These are phyloP conservation scores for Penicillium tannophilum DNA, from an alignment of 495 filamentous ascomycete genomes.

Conservation along the genomic window DNA sequence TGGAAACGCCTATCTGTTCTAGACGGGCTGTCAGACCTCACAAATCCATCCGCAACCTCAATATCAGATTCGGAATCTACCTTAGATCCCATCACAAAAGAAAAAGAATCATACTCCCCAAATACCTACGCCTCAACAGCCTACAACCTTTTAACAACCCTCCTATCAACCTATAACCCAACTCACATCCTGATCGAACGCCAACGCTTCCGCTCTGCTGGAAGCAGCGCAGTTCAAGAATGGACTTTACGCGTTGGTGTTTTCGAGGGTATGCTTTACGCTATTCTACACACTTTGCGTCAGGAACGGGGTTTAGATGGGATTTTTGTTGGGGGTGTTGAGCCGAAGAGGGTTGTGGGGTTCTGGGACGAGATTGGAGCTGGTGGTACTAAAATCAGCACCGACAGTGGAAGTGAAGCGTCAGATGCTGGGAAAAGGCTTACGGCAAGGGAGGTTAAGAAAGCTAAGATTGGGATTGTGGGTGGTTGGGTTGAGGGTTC, in stretches of 20 bases:
- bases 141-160: slow-evolving; percentile 57
- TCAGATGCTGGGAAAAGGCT: slow-evolving; percentile 19
- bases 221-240: slow-evolving; percentile 68
- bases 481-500: slow-evolving; percentile 49
- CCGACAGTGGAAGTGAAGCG: slow-evolving; percentile 3
- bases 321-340: slow-evolving; percentile 36
- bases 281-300: slow-evolving; percentile 62
- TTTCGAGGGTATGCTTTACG: slow-evolving; percentile 87
- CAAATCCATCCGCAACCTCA: slow-evolving; percentile 5
- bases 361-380: slow-evolving; percentile 37
- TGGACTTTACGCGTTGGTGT: slow-evolving; percentile 92
- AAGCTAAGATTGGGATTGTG: slow-evolving; percentile 67
- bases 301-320: slow-evolving; percentile 33
- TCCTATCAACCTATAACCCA: slow-evolving; percentile 54
- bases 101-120: slow-evolving; percentile 32
- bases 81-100: neutral
- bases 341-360: slow-evolving; percentile 43
- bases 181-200: slow-evolving; percentile 84
- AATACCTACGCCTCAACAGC: slow-evolving; percentile 60
- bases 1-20: slow-evolving; percentile 41
- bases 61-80: slow-evolving; percentile 5
- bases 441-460: slow-evolving; percentile 50
- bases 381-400: neutral
- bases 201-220: slow-evolving; percentile 78
- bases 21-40: slow-evolving; percentile 5